Conservation (phyloP, 306 rosid species). For the Inga laurina region DNA sequence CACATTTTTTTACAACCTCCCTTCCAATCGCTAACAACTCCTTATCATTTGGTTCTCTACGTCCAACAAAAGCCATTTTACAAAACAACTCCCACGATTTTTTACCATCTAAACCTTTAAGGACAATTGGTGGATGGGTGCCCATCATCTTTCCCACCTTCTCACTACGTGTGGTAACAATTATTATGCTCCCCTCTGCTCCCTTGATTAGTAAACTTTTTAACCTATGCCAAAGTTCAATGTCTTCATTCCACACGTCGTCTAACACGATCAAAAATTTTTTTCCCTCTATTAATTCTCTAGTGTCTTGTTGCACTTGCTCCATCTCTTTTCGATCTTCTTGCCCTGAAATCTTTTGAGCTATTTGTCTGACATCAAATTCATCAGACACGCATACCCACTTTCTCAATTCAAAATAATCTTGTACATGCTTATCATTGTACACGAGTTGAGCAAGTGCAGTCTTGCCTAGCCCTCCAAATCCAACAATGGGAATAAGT, state of each 20-base stretch:
- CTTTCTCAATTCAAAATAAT: constrained; percentile 30
- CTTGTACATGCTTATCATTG: constrained; percentile 6
- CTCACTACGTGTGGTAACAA: constrained; percentile 41
- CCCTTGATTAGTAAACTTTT: constrained; percentile 33
- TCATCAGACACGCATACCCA: constrained; percentile 53
- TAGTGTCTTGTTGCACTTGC: constrained; percentile 15
- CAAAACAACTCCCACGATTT: constrained; percentile 34
- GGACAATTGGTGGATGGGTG: neutral
- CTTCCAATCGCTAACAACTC: neutral
- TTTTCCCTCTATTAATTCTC: constrained; percentile 24
- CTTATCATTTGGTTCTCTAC: constrained; percentile 17
- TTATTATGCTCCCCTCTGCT: constrained; percentile 39
- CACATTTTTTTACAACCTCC: neutral
- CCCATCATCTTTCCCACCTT: constrained; percentile 23
- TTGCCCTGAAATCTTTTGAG: constrained; percentile 31
- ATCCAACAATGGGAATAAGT: constrained; percentile 39
- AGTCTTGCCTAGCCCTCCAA: constrained; percentile 55
- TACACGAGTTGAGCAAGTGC: constrained; percentile 44
- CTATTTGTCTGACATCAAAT: constrained; percentile 35
- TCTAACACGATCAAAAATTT: constrained; percentile 48
- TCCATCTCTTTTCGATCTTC: constrained; percentile 13
- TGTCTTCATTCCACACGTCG: constrained; percentile 41
- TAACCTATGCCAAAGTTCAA: constrained; percentile 23
- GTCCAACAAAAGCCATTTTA: constrained; percentile 25
- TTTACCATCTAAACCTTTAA: constrained; percentile 24